These are phyloP conservation scores for Claviceps cyperi DNA, from an alignment of 2,329 filamentous ascomycete genomes.

Conservation along the genomic window DNA sequence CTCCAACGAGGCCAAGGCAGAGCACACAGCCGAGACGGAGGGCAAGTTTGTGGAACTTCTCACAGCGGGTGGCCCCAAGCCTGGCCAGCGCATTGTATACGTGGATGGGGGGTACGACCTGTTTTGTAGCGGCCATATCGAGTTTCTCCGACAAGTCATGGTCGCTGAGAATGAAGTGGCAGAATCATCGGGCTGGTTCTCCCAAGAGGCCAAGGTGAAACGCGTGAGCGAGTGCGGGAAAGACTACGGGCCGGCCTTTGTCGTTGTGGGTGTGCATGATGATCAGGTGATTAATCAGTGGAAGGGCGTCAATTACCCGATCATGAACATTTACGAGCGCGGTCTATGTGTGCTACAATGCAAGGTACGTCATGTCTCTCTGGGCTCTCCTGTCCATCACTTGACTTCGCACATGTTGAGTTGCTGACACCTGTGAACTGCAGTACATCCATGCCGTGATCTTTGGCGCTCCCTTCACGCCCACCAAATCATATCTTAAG, in stretches of 20 bases:
- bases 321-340: conserved; percentile 98
- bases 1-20: conserved; percentile 31
- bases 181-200: conserved; percentile 58
- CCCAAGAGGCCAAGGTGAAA: conserved; percentile 45
- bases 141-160: conserved; percentile 71
- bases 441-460: conserved; percentile 79
- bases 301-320: conserved; percentile 97
- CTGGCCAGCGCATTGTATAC: conserved; percentile 78
- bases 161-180: conserved; percentile 58
- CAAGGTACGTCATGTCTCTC: conserved; percentile 41
- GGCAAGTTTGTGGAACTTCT: conserved; percentile 56
- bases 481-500: conserved; percentile 63
- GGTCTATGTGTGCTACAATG: conserved; percentile 93
- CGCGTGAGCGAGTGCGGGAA: conserved; percentile 43
- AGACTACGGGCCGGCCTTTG: conserved; percentile 70
- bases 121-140: conserved; percentile 93
- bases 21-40: conserved; percentile 37
- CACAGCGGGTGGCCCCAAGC: conserved; percentile 52
- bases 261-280: conserved; percentile 90
- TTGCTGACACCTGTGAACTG: background rate
- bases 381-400: background rate
- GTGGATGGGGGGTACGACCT: conserved; percentile 95
- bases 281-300: conserved; percentile 90
- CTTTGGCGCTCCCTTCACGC: conserved; percentile 80
- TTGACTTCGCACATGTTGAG: background rate